Conservation (phyloP, 2,329 filamentous ascomycete species). For the Diaporthe sp. region DNA sequence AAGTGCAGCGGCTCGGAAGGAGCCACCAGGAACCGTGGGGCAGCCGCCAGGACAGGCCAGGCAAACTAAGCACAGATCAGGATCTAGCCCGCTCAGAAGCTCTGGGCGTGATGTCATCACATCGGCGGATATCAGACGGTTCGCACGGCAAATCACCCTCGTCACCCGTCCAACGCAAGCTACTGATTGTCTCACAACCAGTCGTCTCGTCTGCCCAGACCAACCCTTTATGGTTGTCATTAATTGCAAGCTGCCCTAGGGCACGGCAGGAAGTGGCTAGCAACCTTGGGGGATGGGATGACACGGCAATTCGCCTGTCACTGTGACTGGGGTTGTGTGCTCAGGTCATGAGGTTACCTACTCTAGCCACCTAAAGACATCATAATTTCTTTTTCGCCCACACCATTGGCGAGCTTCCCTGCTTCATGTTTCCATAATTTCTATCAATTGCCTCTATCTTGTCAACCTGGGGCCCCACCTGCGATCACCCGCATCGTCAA, state of each 20-base stretch:
- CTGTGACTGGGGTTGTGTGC: background rate
- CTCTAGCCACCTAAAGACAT: background rate
- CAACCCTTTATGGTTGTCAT: background rate
- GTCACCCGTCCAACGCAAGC: background rate
- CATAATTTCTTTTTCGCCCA: conserved; percentile 8
- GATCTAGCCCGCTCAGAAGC: background rate
- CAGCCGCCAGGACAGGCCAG: background rate
- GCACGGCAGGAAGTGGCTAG: background rate
- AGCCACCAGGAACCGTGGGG: conserved; percentile 31
- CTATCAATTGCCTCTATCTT: background rate
- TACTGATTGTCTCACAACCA: background rate
- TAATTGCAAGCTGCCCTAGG: conserved; percentile 17
- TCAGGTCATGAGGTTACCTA: background rate
- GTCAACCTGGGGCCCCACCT: background rate
- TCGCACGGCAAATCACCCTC: background rate
- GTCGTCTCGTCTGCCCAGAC: conserved; percentile 18
- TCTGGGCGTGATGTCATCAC: conserved; percentile 28
- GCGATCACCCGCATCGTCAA: background rate
- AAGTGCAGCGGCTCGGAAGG: conserved; percentile 24
- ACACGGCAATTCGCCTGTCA: conserved; percentile 17
- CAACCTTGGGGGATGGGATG: background rate
- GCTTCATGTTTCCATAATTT: conserved; percentile 16
- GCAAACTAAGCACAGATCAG: background rate
- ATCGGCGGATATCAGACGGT: background rate
- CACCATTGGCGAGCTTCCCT: background rate